Percentiles rank a stretch among this genome's conserved stretches.
Evolutionary conservation across 768 basidiomycete species (phyloP).

Genomic region (Xanthoconium purpureum): DNA sequence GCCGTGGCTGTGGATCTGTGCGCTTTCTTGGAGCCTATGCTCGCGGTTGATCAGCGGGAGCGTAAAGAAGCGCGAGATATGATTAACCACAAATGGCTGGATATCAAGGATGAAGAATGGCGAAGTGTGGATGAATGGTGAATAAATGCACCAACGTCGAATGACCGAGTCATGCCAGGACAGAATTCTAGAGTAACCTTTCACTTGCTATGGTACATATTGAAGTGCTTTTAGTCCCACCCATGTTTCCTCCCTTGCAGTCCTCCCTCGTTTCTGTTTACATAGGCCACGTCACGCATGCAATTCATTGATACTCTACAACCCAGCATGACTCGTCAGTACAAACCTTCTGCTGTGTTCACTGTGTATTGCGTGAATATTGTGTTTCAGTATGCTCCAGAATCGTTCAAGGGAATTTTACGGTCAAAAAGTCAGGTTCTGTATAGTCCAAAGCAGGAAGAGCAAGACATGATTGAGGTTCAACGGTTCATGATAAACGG

Average conservation of each 20-base stretch:
- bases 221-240: not conserved
- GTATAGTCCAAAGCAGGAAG: no score
- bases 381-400: no score
- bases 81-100: conserved; percentile 73
- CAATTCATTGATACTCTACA: not conserved
- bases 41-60: conserved; percentile 62
- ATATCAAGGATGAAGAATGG: conserved; percentile 34
- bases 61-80: conserved; percentile 73
- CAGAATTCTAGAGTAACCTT: conserved; percentile 5
- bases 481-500: no score
- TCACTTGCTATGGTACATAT: conserved; percentile 4
- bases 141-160: conserved; percentile 4
- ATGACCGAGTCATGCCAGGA: not conserved
- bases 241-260: conserved; percentile 7
- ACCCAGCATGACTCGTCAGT: no score
- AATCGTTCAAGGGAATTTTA: no score
- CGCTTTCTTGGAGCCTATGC: conserved; percentile 73
- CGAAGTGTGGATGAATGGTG: conserved; percentile 30
- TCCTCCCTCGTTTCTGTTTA: not conserved
- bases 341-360: no score
- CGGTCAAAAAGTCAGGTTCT: no score
- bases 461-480: no score
- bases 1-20: conserved; percentile 58
- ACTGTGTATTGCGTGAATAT: no score
- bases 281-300: not conserved